Evolutionary conservation across 2,329 filamentous ascomycete genomes (phyloP).

Genomic region (Cladosporium sp.): DNA sequence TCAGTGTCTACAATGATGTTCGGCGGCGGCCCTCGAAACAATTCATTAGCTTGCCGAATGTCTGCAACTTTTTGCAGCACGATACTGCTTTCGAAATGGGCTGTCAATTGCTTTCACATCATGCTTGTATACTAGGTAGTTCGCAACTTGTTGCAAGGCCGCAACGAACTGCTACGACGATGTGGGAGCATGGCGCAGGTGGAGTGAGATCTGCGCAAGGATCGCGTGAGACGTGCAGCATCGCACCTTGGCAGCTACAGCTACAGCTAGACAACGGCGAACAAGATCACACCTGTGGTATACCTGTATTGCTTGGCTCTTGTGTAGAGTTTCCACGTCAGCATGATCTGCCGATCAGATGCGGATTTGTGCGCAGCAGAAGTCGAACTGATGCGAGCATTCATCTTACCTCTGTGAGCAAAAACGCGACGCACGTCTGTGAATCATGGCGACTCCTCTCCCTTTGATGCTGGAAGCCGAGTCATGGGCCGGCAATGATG

Average conservation of each 20-base stretch:
- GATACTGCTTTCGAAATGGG: too few relatives aligned
- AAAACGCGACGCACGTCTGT: background rate
- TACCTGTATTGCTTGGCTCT: background rate
- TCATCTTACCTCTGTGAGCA: background rate
- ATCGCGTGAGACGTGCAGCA: background rate
- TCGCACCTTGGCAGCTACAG: background rate
- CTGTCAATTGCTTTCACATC: too few relatives aligned
- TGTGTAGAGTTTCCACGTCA: background rate
- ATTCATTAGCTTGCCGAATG: too few relatives aligned
- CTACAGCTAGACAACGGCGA: background rate
- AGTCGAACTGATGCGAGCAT: too few relatives aligned
- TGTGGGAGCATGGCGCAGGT: background rate
- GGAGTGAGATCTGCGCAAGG: background rate
- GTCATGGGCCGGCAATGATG: constrained; percentile 20
- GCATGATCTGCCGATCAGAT: background rate
- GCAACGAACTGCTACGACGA: too few relatives aligned
- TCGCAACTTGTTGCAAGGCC: too few relatives aligned
- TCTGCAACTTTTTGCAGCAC: too few relatives aligned
- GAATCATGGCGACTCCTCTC: background rate
- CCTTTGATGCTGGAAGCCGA: constrained; percentile 11
- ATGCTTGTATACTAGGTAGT: too few relatives aligned
- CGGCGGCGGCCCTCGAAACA: too few relatives aligned
- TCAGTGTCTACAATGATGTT: too few relatives aligned
- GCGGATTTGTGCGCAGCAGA: too few relatives aligned
- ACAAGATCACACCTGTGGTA: background rate